Base-by-base conservation (phyloP, 768 basidiomycete species). In the Phylloporus arenicola region DNA sequence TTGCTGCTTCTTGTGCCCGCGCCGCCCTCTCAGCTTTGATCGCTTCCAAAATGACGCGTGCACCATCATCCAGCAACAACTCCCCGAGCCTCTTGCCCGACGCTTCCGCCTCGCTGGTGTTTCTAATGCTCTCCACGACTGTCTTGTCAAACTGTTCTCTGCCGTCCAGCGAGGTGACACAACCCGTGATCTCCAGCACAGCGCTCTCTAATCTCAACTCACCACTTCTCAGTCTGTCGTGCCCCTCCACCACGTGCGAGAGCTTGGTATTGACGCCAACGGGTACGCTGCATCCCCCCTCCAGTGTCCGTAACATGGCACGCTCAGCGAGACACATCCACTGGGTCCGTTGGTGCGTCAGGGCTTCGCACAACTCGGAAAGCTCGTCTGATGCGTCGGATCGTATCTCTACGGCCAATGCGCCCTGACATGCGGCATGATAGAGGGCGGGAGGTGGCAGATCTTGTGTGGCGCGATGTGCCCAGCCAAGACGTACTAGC, bases 231-330 rank as follows among this genome's bases (percentile, higher is more conserved):
- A 63, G 45, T 37, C 63, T 63, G 11, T 69, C 66, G 4, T 64
- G 54, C n/a, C 70, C 68, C 34, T 60, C 61, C 12, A 60, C 59
- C 6, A 57, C 55, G 11, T 64, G 61, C 14, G 68, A 65, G 49
- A 86, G 66, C 41, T 64, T 69, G 25, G 81, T 83, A 45, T 75
- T 72, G 25, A 91, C 84, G 4, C 94, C 95, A 14, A 99, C 93
- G 3, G 95, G 95, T 0, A 99, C 94, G 54, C 90, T 93, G 70
- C 96, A 99, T 22, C 96, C 96, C 25, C 96, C 96, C 68, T 98
- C 96, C 46, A 98, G 75, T 20, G 86, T 84, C n/a, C 86, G 76
- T 55, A 98, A 73, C 68, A 88, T 86, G 1, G 86, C 88, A 13
- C 96, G 81, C 69, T 99, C 96, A 2, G 92, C 92, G 22, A 78